Conservation (phyloP, 768 basidiomycete species). For the Boletus vermiculosoides region DNA sequence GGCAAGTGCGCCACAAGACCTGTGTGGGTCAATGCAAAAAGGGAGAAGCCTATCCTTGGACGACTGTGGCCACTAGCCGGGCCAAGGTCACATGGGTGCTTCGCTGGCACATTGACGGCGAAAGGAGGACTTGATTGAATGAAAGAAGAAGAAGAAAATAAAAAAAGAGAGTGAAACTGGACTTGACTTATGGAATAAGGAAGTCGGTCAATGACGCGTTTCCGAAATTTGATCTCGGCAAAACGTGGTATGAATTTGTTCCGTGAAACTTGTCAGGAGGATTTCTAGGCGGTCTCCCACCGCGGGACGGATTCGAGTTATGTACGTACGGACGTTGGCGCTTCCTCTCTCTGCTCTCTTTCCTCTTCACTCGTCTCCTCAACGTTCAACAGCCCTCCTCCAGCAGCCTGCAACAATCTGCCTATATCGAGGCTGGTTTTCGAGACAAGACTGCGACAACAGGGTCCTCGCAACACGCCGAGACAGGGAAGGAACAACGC, state of each 20-base stretch:
- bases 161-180: neutral
- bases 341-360: neutral
- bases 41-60: constrained; percentile 10
- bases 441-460: constrained; percentile 7
- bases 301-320: constrained; percentile 8
- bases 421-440: constrained; percentile 4
- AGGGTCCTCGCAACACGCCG: constrained; percentile 12
- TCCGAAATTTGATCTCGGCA: constrained; percentile 10
- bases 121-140: neutral
- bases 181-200: neutral
- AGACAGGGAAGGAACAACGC: constrained; percentile 17
- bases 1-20: neutral
- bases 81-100: neutral
- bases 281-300: constrained; percentile 14
- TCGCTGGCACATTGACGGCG: constrained; percentile 1
- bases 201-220: neutral
- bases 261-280: constrained; percentile 22
- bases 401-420: neutral
- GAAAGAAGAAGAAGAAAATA: neutral
- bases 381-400: neutral
- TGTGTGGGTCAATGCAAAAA: neutral
- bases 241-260: neutral
- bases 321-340: constrained; percentile 9
- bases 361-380: neutral
- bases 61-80: neutral